Conservation (phyloP, 208 protist genomes). For the Leishmania amazonensis region DNA sequence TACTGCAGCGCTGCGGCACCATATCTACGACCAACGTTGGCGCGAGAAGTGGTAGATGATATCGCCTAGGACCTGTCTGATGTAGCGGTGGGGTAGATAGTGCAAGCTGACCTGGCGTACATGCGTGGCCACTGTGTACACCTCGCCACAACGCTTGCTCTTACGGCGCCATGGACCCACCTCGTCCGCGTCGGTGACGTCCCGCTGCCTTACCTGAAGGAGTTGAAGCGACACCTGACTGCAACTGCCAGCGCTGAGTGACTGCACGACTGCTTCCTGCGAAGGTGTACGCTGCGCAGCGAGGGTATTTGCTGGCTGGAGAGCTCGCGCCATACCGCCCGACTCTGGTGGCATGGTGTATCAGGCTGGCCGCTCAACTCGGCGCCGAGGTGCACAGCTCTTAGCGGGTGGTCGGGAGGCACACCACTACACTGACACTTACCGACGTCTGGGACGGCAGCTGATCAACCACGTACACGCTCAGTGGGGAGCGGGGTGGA, state of each 20-base stretch:
- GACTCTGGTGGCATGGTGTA: conserved; percentile 17
- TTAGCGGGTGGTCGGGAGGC: conserved; percentile 17
- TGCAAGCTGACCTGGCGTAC: conserved; percentile 57
- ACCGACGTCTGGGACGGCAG: conserved; percentile 22
- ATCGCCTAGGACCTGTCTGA: conserved; percentile 2
- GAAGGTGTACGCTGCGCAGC: conserved; percentile 23
- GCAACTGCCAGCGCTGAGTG: conserved; percentile 16
- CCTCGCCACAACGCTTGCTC: background rate
- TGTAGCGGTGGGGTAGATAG: conserved; percentile 27
- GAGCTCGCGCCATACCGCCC: conserved; percentile 1
- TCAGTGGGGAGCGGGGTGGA: conserved; percentile 4
- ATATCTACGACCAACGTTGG: background rate
- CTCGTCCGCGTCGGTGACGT: conserved; percentile 14
- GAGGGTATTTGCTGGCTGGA: conserved; percentile 20
- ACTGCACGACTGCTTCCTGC: conserved; percentile 23
- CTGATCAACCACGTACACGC: conserved; percentile 19
- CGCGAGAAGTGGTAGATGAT: conserved; percentile 22
- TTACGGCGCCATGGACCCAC: conserved; percentile 12
- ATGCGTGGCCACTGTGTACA: conserved; percentile 76
- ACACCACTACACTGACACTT: conserved; percentile 26
- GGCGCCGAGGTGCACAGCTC: conserved; percentile 23
- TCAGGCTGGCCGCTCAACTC: conserved; percentile 15
- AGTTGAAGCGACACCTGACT: background rate
- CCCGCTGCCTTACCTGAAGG: background rate
- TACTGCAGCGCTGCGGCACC: background rate